Base-by-base conservation (phyloP, 2,329 filamentous ascomycete genomes). In the Talaromyces sp. region DNA sequence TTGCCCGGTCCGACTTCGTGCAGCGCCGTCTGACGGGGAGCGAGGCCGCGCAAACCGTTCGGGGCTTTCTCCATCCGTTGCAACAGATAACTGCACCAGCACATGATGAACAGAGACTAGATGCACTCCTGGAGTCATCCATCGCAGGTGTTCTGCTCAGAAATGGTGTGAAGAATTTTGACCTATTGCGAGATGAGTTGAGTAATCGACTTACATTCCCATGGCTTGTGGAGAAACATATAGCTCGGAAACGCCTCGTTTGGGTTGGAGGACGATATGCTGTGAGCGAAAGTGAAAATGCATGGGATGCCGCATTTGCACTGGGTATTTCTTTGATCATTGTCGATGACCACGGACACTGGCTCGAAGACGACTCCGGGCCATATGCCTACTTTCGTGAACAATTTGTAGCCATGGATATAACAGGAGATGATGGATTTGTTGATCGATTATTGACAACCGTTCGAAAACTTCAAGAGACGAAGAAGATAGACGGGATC, bases 311-410 rank as follows among this genome's bases (percentile, higher is more conserved):
- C 7, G 77, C 76, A 9, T 60, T 57, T n/a, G 75, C 76, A 1
- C 69, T 81, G 3, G 77, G 77, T 3, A 76, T 81, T 41, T 66
- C 68, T 0, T 48, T 81, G 1, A 72, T 80, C 31, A 69, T 80
- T 7, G 37, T 79, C 16, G 79, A 80, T 63, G 63, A 72, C 14
- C 67, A 73, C 0, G 77, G 75, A 4, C 77, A 81, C 68, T 81
- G 78, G 77, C 67, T 81, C 14, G 9, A n/a, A 67, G 78, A 66
- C 67, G 69, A n/a, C 66, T 70, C 1, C 14, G 62, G 73, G 59
- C 69, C 72, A 27, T 72, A 76, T 1, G 16, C 22, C 58, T 48
- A 14, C 22, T 33, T 41, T 11, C 8, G 41, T 8, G 74, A 78
- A 31, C 75, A 69, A 0, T 78, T 79, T 60, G 64, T 78, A 22